Percentiles rank a stretch among this genome's conserved stretches.
phyloP scores from a whole-genome alignment of 129 eudicot genomes.

The Pseudognaphalium luteoalbum region DNA sequence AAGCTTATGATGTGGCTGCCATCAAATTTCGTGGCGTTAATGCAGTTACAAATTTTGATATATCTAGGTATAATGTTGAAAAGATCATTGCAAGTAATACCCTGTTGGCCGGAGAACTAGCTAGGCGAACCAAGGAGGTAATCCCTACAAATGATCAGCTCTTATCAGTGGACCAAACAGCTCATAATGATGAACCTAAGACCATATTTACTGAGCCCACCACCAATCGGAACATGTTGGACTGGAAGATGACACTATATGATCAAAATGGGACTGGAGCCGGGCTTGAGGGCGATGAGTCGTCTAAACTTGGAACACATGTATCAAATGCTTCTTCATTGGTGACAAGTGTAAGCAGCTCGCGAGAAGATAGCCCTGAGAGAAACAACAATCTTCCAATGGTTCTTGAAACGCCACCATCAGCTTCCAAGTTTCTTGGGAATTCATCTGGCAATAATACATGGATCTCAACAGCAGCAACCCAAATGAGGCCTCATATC shows the following conservation, averaged over 20 bases:
- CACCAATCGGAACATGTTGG: slow-evolving; percentile 38
- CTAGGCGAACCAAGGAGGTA: slow-evolving; percentile 59
- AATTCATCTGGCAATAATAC: slow-evolving; percentile 36
- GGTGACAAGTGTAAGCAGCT: slow-evolving; percentile 66
- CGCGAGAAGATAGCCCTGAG: slow-evolving; percentile 86
- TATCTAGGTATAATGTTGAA: slow-evolving; percentile 74
- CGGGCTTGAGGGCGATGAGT: slow-evolving; percentile 32
- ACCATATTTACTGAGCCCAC: slow-evolving; percentile 26
- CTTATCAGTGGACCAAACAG: slow-evolving; percentile 14
- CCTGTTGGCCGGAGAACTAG: slow-evolving; percentile 83
- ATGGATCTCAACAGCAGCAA: slow-evolving; percentile 58
- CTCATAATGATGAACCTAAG: slow-evolving; percentile 26
- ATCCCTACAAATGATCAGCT: slow-evolving; percentile 23
- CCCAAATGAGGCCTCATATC: slow-evolving; percentile 63
- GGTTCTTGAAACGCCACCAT: slow-evolving; percentile 51
- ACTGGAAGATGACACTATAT: slow-evolving; percentile 70
- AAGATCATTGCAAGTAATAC: slow-evolving; percentile 82
- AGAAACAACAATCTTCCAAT: slow-evolving; percentile 45
- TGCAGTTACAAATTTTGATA: slow-evolving; percentile 89
- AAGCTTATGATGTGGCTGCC: slow-evolving; percentile 91
- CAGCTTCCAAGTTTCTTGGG: slow-evolving; percentile 48
- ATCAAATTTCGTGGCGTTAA: slow-evolving; percentile 78
- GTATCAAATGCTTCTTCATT: slow-evolving; percentile 56
- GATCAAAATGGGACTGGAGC: slow-evolving; percentile 29
- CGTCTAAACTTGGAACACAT: slow-evolving; percentile 46